Evolutionary conservation across 345 rosid genomes (phyloP), one percentile per base, ranked within the genome.

Genomic region (Rhizophora apiculata): DNA sequence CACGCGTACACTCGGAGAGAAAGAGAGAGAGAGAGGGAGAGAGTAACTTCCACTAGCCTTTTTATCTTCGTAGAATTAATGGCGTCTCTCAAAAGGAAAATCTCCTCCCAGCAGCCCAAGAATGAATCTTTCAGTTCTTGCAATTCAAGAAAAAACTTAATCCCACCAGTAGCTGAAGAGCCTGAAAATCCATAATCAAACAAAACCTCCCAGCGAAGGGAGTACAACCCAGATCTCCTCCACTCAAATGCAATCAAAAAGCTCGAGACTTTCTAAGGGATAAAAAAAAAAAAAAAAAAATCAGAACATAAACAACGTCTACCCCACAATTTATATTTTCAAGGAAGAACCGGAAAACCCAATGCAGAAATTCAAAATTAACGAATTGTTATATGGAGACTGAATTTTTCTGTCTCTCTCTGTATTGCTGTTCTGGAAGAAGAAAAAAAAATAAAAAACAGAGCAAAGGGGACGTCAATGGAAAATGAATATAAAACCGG

Each of bases 401-500:
- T 27, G 63, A 64, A 69, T 74, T 59, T 37, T 46, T 73, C 72
- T 78, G 76, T 72, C 73, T 73, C 77, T 67, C 69, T 51, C 70
- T 68, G 63, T 26, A 11, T 72, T 27, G 68, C 21, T 57, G 77
- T 61, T 82, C 83, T 74, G 86, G 83, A 88, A 69, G 67, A 74
- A 72, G 72, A 74, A 75, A 64, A 66, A 71, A 69, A 29, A 68
- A 43, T 62, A 27, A 32, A 60, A 58, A 15, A 55, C 13, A 24
- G 21, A 29, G 20, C 51, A 27, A 51, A 19, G 5, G 6, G 2
- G 11, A 22, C 5, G 30, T 22, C 22, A 58, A 37, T 20, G 53
- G 64, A 27, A 52, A 63, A 67, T 59, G 52, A 78, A 73, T 76
- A 86, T 65, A 72, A 74, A 80, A 86, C 81, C 80, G 84, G 90